These are phyloP conservation scores for Trametes polyzona DNA, from an alignment of 1,284 basidiomycete species.

Conservation along the genomic window DNA sequence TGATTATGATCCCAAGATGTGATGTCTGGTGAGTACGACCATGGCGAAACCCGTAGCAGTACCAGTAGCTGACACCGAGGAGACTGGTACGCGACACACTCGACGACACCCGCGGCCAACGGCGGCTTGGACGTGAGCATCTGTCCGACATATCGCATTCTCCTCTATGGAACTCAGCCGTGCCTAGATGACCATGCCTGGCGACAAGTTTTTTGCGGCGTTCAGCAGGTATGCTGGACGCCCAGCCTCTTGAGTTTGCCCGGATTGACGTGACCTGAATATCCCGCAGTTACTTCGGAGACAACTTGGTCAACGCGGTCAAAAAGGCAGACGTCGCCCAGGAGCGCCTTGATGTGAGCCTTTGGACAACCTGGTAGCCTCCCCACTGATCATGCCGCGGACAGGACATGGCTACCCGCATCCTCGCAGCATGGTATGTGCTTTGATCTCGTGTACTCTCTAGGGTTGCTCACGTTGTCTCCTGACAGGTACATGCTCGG, in stretches of 20 bases:
- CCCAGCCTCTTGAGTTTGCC: background rate
- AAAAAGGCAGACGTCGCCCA: conserved; percentile 21
- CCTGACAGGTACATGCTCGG: conserved; percentile 60
- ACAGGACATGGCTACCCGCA: conserved; percentile 65
- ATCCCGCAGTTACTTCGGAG: conserved; percentile 25
- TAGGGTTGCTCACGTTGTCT: background rate
- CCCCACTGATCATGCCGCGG: background rate
- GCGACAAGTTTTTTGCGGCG: conserved; percentile 42
- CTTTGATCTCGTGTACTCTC: too few species aligned
- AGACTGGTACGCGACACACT: conserved; percentile 52
- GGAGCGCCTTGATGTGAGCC: conserved; percentile 24
- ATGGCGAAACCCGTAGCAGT: background rate
- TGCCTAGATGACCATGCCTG: conserved; percentile 62
- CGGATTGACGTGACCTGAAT: too few species aligned
- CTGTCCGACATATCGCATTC: background rate
- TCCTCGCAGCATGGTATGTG: conserved; percentile 60
- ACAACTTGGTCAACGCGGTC: conserved; percentile 25
- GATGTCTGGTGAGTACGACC: conserved; percentile 30
- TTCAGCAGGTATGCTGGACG: conserved; percentile 16
- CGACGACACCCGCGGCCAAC: conserved; percentile 47
- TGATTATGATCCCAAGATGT: conserved; percentile 24
- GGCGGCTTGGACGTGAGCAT: conserved; percentile 66
- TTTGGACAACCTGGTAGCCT: too few species aligned
- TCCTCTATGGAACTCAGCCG: background rate
- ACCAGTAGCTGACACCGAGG: background rate